Conservation (phyloP, 805 yeast species). For the Saccharomycopsis schoenii region DNA sequence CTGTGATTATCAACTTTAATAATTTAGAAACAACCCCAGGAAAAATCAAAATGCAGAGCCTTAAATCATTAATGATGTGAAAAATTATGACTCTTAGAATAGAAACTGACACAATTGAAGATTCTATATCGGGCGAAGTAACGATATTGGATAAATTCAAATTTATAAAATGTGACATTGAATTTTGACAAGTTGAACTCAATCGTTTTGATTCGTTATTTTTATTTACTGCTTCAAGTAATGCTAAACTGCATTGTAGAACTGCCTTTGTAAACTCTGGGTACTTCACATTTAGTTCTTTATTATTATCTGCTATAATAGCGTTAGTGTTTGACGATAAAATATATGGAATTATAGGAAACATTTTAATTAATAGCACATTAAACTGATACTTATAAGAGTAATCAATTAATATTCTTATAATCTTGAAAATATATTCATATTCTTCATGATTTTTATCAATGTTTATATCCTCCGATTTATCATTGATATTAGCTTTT, state of each 20-base stretch:
- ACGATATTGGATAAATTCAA: neutral
- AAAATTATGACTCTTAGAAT: slow-evolving; percentile 3
- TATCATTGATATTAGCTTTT: neutral
- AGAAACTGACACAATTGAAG: neutral
- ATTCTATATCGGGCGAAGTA: neutral
- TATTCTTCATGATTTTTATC: neutral
- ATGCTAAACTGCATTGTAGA: slow-evolving; percentile 1
- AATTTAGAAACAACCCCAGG: slow-evolving; percentile 15
- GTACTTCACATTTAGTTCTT: neutral
- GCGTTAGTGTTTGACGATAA: neutral
- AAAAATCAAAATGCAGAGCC: slow-evolving; percentile 5
- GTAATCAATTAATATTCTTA: slow-evolving; percentile 3
- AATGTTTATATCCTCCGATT: neutral
- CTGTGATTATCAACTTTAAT: slow-evolving; percentile 8
- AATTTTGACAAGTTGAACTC: slow-evolving; percentile 4
- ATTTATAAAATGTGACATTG: slow-evolving; percentile 12
- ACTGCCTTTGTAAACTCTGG: slow-evolving; percentile 3
- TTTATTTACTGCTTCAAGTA: neutral
- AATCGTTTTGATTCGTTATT: neutral
- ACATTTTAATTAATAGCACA: slow-evolving; percentile 1
- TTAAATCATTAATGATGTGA: slow-evolving; percentile 4
- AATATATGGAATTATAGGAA: slow-evolving; percentile 8
- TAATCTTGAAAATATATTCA: slow-evolving; percentile 9
- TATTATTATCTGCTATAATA: neutral
- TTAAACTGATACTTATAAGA: slow-evolving; percentile 9